Percentiles rank a stretch among this genome's conserved stretches.
These are phyloP conservation scores for Lactarius sanguifluus DNA, from an alignment of 768 basidiomycete genomes.

Conservation along the genomic window DNA sequence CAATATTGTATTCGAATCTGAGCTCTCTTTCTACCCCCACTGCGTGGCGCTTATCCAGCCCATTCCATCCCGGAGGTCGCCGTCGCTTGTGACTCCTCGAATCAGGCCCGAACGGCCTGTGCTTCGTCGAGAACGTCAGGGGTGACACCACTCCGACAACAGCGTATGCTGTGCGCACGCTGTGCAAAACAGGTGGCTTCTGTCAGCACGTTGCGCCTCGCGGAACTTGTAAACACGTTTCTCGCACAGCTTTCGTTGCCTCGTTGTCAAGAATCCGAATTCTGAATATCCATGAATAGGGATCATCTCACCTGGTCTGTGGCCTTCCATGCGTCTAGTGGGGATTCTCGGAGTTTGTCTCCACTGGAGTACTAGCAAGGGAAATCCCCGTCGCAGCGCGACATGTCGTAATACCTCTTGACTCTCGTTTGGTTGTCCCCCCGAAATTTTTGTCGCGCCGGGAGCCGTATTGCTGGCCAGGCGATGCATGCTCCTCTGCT, in stretches of 20 bases:
- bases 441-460: constrained; percentile 8
- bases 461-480: background rate
- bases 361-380: background rate
- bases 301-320: background rate
- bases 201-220: background rate
- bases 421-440: constrained; percentile 1
- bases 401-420: constrained; percentile 10
- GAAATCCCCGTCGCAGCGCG: constrained; percentile 6
- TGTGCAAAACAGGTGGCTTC: constrained; percentile 1
- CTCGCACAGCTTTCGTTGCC: background rate
- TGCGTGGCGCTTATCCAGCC: background rate
- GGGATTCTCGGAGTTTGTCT: constrained; percentile 23
- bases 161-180: constrained; percentile 20
- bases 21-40: background rate
- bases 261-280: background rate
- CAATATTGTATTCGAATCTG: background rate
- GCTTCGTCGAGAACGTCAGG: constrained; percentile 2
- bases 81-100: constrained; percentile 7
- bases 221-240: constrained; percentile 1
- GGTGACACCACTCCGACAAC: constrained; percentile 9
- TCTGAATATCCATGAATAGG: background rate
- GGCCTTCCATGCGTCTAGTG: background rate
- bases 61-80: background rate
- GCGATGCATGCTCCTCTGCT: background rate
- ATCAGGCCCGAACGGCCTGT: background rate